Conservation (phyloP, 768 basidiomycete genomes). For the Boletus sp. region DNA sequence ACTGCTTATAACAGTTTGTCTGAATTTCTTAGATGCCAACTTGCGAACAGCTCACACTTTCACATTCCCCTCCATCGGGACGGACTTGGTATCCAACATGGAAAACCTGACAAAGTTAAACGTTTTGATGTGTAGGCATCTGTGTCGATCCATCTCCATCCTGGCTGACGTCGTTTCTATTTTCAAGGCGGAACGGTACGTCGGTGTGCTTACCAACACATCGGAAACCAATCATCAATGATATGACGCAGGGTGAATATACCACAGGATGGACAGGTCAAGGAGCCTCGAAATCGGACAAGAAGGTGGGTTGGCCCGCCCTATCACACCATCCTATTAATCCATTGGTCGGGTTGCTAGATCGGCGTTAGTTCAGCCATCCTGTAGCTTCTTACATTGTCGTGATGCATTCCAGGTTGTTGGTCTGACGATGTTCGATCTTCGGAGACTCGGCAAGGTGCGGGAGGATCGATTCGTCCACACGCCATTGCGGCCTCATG, state of each 20-base stretch:
- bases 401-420: slow-evolving; percentile 60
- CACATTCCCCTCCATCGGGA: not conserved
- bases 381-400: not conserved
- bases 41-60: not conserved
- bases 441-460: slow-evolving; percentile 79
- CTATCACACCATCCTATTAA: not conserved
- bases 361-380: slow-evolving; percentile 55
- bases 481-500: slow-evolving; percentile 7
- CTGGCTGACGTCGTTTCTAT: slow-evolving; percentile 6
- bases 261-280: slow-evolving; percentile 93
- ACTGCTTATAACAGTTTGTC: not conserved
- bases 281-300: slow-evolving; percentile 93
- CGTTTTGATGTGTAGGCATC: slow-evolving; percentile 71
- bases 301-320: slow-evolving; percentile 58
- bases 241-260: slow-evolving; percentile 66
- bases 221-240: not conserved
- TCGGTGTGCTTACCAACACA: not conserved
- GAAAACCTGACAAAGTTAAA: slow-evolving; percentile 54
- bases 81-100: slow-evolving; percentile 31
- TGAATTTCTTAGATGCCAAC: not conserved
- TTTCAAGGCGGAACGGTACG: slow-evolving; percentile 46
- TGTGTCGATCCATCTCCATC: not conserved
- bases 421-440: slow-evolving; percentile 85
- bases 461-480: slow-evolving; percentile 18
- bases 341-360: slow-evolving; percentile 33